Base-by-base conservation (phyloP, 2,329 filamentous ascomycete genomes). In the Verticillium tricorpus region DNA sequence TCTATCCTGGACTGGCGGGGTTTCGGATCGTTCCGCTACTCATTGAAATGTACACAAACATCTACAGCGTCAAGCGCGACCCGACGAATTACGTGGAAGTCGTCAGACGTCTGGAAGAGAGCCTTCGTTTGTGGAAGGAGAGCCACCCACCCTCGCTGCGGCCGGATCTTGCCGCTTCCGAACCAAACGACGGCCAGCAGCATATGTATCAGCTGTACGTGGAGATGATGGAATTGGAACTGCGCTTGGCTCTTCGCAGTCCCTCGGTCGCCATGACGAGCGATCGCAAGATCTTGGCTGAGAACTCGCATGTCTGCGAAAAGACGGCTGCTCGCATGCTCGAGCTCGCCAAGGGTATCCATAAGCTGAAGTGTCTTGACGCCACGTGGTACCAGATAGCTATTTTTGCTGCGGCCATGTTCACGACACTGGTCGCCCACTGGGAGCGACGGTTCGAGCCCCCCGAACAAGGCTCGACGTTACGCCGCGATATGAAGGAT, bases 351-450 rank as follows among this genome's bases (percentile, higher is more conserved):
- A 78, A 80, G 25, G 78, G 85, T 60, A 74, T 93, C 57, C 83
- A 85, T 62, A 82, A 81, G 66, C 78, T 87, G 62, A 90, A 89
- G 69, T 87, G 86, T 55, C 76, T 93, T 4, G 91, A 94, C 69
- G 91, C 89, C 1, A 92, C 90, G 1, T 93, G 90, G 89, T 90
- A 91, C 68, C 88, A 89, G 57, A 82, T 86, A 57, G 88, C 90
- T 0, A 83, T 91, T 6, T 92, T 91, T 69, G 81, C 91, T 14
- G 86, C 89, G 54, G 89, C 89, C 31, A 87, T 91, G 61, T 91
- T 92, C 67, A 90, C 89, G 0, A 87, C 85, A 15, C 76, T 94
- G 0, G 91, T 90, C 56, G 85, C 85, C 1, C 83, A 88, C 61
- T 91, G 86, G 78, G 85, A 92, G 70, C 83, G 88, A 57, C 81